These are phyloP conservation scores for Albugo candida DNA, from an alignment of 352 stramenopile species.

Conservation along the genomic window DNA sequence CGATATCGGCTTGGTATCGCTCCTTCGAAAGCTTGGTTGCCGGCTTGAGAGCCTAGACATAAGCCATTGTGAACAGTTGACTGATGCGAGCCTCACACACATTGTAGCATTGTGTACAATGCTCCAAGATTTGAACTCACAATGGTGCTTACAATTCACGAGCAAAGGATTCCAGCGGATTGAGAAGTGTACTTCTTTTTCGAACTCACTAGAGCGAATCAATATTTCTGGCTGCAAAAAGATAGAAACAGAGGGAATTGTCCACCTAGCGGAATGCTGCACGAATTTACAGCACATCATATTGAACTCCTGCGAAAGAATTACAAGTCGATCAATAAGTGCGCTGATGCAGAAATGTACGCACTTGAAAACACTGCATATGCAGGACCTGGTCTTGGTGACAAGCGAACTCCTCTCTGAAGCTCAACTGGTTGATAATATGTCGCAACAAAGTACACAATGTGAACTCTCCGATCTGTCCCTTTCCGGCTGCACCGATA, in stretches of 20 bases:
- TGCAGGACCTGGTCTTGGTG: slow-evolving; percentile 60
- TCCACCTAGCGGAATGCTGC: slow-evolving; percentile 38
- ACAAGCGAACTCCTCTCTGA: slow-evolving; percentile 71
- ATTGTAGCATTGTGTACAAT: slow-evolving; percentile 25
- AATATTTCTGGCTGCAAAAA: slow-evolving; percentile 64
- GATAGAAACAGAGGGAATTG: slow-evolving; percentile 55
- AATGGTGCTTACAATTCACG: slow-evolving; percentile 40
- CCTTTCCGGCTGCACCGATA: slow-evolving; percentile 36
- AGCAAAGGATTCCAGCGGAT: slow-evolving; percentile 39
- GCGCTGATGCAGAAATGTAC: slow-evolving; percentile 70
- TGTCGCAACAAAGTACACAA: slow-evolving; percentile 64
- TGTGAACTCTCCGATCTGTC: slow-evolving; percentile 36
- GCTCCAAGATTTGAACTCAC: slow-evolving; percentile 24
- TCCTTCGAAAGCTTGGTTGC: slow-evolving; percentile 1
- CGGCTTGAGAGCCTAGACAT: slow-evolving; percentile 8
- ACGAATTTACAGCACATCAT: slow-evolving; percentile 50
- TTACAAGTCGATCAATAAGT: slow-evolving; percentile 56
- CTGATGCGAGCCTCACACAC: slow-evolving; percentile 30
- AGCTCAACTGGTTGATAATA: slow-evolving; percentile 58
- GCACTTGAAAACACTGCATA: slow-evolving; percentile 46
- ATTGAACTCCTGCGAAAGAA: slow-evolving; percentile 52
- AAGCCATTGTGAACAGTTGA: slow-evolving; percentile 49
- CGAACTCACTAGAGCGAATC: slow-evolving; percentile 30
- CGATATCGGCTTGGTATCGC: slow-evolving; percentile 34
- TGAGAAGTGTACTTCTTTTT: slow-evolving; percentile 17